phyloP scores from a whole-genome alignment of 257 asterid species.

The Solanum ahanhuiri region DNA sequence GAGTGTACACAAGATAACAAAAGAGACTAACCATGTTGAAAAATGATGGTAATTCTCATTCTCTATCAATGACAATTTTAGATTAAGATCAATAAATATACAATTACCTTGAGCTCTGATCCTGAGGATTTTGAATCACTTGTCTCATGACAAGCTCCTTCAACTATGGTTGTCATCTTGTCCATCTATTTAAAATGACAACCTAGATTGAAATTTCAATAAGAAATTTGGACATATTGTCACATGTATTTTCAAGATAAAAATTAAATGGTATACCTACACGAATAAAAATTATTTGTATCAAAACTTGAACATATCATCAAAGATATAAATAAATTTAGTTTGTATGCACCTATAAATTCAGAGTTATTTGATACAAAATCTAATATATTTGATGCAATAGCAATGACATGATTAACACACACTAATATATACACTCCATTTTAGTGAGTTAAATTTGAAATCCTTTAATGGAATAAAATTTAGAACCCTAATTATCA shows the following conservation, averaged over 20 bases:
- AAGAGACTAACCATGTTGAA: slow-evolving; percentile 45
- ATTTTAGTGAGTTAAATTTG: neutral
- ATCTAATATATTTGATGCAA: neutral
- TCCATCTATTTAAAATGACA: neutral
- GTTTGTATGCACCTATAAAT: neutral
- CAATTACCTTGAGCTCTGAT: slow-evolving; percentile 30
- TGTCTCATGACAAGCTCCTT: neutral
- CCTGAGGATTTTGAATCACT: slow-evolving; percentile 23
- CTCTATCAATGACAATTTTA: slow-evolving; percentile 17
- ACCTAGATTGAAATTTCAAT: neutral
- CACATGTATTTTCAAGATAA: too few relatives aligned
- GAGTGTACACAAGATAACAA: too few relatives aligned
- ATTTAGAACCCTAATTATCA: slow-evolving; percentile 31
- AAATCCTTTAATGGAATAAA: neutral
- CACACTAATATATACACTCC: too few relatives aligned
- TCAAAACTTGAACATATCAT: neutral
- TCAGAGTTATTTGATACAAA: neutral
- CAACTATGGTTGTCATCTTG: neutral
- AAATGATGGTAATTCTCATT: slow-evolving; percentile 34
- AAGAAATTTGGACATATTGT: neutral
- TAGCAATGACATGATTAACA: neutral
- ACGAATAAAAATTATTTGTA: neutral
- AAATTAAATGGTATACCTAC: too few relatives aligned
- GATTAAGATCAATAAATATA: slow-evolving; percentile 31
- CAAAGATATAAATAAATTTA: neutral